These are phyloP conservation scores for Pestalotiopsis sp. DNA, from an alignment of 2,329 filamentous ascomycete genomes.

Conservation along the genomic window DNA sequence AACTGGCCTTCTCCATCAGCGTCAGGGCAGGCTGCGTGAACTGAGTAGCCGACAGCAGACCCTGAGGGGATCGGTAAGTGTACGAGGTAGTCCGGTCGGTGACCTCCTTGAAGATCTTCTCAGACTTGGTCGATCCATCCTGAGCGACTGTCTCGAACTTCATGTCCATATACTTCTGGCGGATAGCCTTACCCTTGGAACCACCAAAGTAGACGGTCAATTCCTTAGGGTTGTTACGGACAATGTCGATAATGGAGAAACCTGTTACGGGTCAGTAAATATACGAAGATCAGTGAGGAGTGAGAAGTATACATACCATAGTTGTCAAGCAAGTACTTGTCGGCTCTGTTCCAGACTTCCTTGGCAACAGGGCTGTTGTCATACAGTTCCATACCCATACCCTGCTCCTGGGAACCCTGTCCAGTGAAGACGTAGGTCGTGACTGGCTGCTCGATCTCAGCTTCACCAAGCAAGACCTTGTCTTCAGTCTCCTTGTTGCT, in stretches of 20 bases:
- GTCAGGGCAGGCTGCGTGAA: conserved; percentile 98
- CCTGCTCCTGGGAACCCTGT: conserved; percentile 97
- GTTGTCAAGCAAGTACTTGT: conserved; percentile 97
- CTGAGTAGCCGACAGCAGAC: conserved; percentile 92
- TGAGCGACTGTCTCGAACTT: conserved; percentile 96
- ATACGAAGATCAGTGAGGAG: neutral
- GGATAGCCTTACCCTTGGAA: conserved; percentile 93
- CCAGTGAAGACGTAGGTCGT: conserved; percentile 98
- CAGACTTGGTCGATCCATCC: conserved; percentile 92
- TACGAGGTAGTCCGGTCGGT: conserved; percentile 90
- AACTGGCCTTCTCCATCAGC: conserved; percentile 99
- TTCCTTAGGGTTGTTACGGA: conserved; percentile 99
- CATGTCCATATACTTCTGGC: conserved; percentile 99
- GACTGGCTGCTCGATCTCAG: conserved; percentile 95
- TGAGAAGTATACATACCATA: conserved; percentile 67
- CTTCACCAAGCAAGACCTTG: conserved; percentile 92
- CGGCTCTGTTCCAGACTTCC: conserved; percentile 96
- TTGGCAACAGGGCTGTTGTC: conserved; percentile 89
- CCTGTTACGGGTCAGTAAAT: conserved; percentile 45
- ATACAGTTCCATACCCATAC: conserved; percentile 99
- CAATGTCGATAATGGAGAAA: conserved; percentile 97
- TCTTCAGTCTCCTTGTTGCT: conserved; percentile 95
- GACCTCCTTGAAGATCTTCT: conserved; percentile 99
- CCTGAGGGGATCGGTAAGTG: conserved; percentile 94
- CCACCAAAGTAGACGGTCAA: conserved; percentile 98